These are phyloP conservation scores for Trametes punicea DNA, from an alignment of 768 basidiomycete species.

Conservation along the genomic window DNA sequence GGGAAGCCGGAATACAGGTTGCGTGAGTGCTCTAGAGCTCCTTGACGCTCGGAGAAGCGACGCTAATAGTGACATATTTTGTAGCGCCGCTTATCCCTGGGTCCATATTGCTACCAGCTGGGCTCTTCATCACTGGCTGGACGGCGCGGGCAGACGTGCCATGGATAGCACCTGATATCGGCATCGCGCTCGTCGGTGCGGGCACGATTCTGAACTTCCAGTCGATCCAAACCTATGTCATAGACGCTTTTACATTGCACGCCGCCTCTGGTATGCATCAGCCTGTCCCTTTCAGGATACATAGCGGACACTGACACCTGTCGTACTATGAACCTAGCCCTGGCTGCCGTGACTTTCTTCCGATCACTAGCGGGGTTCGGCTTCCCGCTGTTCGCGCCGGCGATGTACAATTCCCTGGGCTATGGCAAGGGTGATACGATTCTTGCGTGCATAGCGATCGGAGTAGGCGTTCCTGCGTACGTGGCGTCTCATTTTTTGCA, in stretches of 20 bases:
- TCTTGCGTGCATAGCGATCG: constrained; percentile 55
- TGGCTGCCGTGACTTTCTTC: constrained; percentile 61
- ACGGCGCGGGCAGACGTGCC: constrained; percentile 50
- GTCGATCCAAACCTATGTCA: constrained; percentile 61
- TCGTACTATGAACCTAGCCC: too few relatives aligned
- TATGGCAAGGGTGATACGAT: constrained; percentile 70
- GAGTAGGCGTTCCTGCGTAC: constrained; percentile 53
- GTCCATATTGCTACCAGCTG: constrained; percentile 57
- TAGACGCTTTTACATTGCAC: constrained; percentile 63
- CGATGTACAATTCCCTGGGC: constrained; percentile 62
- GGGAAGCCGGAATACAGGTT: constrained; percentile 54
- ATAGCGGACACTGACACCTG: not conserved
- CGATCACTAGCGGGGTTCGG: constrained; percentile 68
- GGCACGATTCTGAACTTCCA: constrained; percentile 62
- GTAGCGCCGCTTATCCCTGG: constrained; percentile 59
- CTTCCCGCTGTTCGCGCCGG: constrained; percentile 75
- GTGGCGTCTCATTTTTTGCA: not conserved
- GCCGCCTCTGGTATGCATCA: constrained; percentile 55
- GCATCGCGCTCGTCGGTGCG: constrained; percentile 52
- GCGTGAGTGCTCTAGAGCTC: constrained; percentile 36
- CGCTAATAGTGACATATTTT: too few relatives aligned
- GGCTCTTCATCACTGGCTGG: constrained; percentile 72
- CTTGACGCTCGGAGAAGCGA: too few relatives aligned
- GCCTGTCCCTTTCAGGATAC: not conserved
- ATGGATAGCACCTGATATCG: constrained; percentile 73